Percentiles rank a stretch among this genome's conserved stretches.
Conservation (phyloP, 768 basidiomycete species). For the Hysterangium stoloniferum region DNA sequence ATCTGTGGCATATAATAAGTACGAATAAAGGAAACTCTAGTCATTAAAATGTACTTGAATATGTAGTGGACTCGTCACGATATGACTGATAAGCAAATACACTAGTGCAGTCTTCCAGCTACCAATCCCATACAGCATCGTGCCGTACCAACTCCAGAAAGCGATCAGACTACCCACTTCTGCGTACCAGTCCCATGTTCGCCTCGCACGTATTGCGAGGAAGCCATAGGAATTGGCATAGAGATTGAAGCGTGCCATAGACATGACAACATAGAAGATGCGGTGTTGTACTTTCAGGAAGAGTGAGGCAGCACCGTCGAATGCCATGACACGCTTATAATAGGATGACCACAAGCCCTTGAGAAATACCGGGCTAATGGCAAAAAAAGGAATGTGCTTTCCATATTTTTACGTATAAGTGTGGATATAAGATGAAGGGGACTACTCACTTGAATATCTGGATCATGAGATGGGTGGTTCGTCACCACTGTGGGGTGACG, state of each 20-base stretch:
- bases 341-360: constrained; percentile 87
- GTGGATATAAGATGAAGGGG: not conserved
- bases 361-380: constrained; percentile 84
- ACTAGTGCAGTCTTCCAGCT: constrained; percentile 59
- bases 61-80: constrained; percentile 84
- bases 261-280: constrained; percentile 86
- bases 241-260: constrained; percentile 90
- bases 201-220: constrained; percentile 59
- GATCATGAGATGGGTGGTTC: constrained; percentile 94
- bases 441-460: constrained; percentile 48
- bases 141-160: constrained; percentile 86
- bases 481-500: constrained; percentile 61
- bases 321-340: constrained; percentile 79
- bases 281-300: constrained; percentile 80
- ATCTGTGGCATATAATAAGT: constrained; percentile 42
- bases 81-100: constrained; percentile 80
- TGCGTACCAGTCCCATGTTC: constrained; percentile 69
- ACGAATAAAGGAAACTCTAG: not conserved
- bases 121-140: constrained; percentile 62
- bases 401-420: not conserved
- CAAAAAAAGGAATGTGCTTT: constrained; percentile 86
- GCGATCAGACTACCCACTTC: constrained; percentile 71
- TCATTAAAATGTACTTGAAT: constrained; percentile 63
- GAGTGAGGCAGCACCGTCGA: constrained; percentile 60
- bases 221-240: constrained; percentile 81